Evolutionary conservation across 1,284 basidiomycete genomes (phyloP), one percentile per base, ranked within the genome.

Genomic region (Calocybe gambosa): DNA sequence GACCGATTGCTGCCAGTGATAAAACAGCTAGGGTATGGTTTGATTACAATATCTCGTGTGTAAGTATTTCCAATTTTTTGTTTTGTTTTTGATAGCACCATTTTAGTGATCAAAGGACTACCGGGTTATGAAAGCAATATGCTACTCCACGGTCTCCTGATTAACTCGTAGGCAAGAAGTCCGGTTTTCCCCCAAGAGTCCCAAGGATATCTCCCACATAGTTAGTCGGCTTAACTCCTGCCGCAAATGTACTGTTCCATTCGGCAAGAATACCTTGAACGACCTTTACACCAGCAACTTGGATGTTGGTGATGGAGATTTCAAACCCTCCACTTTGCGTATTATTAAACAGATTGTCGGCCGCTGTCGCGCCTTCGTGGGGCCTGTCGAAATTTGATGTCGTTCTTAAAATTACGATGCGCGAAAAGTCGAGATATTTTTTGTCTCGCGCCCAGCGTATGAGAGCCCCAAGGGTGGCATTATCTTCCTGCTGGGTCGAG

Each of bases 201-300:
- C 49, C 38, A 20, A 46, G 37, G 18, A 50, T 44, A 29, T 50
- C 45, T 13, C 49, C 45, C n/a, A 50, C 18, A 16, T 50, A 50
- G 42, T 50, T 47, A 13, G 39, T 50, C 19, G 45, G 45, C 16
- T 39, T 35, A 23, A 50, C 45, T 41, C 49, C 49, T 6, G 3
- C 21, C 20, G 28, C 31, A 35, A 50, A 50, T 9, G 39, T 50
- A 12, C 31, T 19, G 12, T 47, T 13, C 49, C 49, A 50, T 5
- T 33, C 42, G 15, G 20, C 28, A 29, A 50, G 10, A 16, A 50
- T 47, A 15, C 49, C 49, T 23, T 47, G 23, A 16, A 50, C 19
- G 28, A 39, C 44, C 31, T 46, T 46, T 28, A 46, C 18, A 41
- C 44, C 44, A 8, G 44, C 44, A 1, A 40, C n/a, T 26, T 40